Evolutionary conservation across 306 rosid species (phyloP).

Genomic region (Vicia sativa): DNA sequence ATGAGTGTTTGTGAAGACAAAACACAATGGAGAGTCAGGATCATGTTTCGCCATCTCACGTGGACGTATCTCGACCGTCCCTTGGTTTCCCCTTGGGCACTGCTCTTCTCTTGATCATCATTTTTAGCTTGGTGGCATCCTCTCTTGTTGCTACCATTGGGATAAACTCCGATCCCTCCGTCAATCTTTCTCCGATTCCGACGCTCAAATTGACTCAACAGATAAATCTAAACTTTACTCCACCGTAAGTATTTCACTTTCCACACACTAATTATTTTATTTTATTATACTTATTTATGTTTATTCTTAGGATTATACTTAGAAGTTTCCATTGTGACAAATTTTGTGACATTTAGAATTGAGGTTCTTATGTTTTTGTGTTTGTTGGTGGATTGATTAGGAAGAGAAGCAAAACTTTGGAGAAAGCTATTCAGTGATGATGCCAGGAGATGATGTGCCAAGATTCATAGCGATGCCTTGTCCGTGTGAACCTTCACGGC

Average conservation of each 20-base stretch:
- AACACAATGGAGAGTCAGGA: slow-evolving; percentile 64
- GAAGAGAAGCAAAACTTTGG: slow-evolving; percentile 48
- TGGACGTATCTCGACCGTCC: slow-evolving; percentile 89
- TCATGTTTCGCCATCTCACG: slow-evolving; percentile 71
- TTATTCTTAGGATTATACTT: no score
- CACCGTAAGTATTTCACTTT: slow-evolving; percentile 42
- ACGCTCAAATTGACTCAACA: slow-evolving; percentile 39
- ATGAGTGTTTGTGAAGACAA: slow-evolving; percentile 48
- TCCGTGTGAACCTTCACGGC: slow-evolving; percentile 65
- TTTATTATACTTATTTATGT: no score
- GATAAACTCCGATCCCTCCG: slow-evolving; percentile 84
- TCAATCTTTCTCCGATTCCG: slow-evolving; percentile 47
- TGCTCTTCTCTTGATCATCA: slow-evolving; percentile 80
- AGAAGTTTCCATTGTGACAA: neutral
- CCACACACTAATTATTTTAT: no score
- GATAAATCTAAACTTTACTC: slow-evolving; percentile 47
- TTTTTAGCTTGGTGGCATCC: slow-evolving; percentile 89
- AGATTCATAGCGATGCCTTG: slow-evolving; percentile 93
- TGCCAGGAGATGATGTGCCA: slow-evolving; percentile 90
- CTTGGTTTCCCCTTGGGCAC: slow-evolving; percentile 96
- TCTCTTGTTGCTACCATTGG: slow-evolving; percentile 99
- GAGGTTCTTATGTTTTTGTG: neutral
- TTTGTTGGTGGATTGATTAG: slow-evolving; percentile 34
- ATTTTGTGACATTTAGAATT: neutral
- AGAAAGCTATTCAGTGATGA: slow-evolving; percentile 74